These are phyloP conservation scores for Neopestalotiopsis clavispora DNA, from an alignment of 2,329 filamentous ascomycete species.

Conservation along the genomic window DNA sequence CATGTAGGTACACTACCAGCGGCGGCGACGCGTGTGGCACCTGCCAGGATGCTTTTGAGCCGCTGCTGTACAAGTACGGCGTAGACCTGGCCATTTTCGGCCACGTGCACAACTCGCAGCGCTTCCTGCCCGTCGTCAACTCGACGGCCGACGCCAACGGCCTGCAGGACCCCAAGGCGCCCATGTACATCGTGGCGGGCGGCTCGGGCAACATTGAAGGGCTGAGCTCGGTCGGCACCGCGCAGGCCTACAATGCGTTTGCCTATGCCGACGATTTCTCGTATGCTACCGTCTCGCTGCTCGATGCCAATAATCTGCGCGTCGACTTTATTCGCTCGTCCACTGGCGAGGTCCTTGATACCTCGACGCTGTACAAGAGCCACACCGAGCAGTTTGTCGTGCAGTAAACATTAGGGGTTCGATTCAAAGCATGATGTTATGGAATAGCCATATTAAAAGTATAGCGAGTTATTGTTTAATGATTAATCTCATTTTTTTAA, in stretches of 20 bases:
- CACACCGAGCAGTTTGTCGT: conserved; percentile 51
- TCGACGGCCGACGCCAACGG: conserved; percentile 40
- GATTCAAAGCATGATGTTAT: not conserved
- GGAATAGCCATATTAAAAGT: not conserved
- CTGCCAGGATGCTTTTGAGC: conserved; percentile 59
- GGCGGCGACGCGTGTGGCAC: conserved; percentile 41
- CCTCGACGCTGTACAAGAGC: conserved; percentile 52
- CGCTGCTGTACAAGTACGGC: conserved; percentile 57
- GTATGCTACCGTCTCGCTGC: conserved; percentile 53
- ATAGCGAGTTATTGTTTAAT: conserved; percentile 2
- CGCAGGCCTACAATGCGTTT: conserved; percentile 49
- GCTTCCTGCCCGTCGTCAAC: conserved; percentile 49
- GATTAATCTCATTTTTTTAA: not conserved
- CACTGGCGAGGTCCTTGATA: conserved; percentile 54
- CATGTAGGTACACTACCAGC: conserved; percentile 42
- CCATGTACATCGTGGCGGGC: conserved; percentile 61
- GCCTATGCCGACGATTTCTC: conserved; percentile 57
- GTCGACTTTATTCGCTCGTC: conserved; percentile 55
- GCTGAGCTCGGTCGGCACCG: conserved; percentile 44
- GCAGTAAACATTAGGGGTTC: conserved; percentile 16
- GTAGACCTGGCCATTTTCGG: conserved; percentile 63
- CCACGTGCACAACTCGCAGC: conserved; percentile 63
- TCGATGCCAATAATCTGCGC: conserved; percentile 48
- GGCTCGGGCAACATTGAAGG: conserved; percentile 63
- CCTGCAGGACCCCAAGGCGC: conserved; percentile 43